A percentile compares a stretch with the other conserved stretches of the same genome.
Evolutionary conservation across 805 yeast species (phyloP).

Genomic region (Saturnispora serradocipensis): DNA sequence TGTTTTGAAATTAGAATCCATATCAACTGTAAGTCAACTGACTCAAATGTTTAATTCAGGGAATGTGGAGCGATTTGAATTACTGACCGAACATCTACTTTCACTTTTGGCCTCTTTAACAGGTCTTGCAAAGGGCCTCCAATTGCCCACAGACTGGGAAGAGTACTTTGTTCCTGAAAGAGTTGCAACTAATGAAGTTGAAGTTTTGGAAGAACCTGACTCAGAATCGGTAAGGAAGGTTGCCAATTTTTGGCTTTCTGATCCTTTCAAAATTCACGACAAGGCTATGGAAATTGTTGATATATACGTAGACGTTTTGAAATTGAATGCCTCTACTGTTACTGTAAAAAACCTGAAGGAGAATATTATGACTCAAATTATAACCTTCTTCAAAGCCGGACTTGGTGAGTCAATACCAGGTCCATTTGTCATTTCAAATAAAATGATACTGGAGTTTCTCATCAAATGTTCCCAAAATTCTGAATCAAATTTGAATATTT

Average conservation of each 20-base stretch:
- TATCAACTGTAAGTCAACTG: slow-evolving; percentile 10
- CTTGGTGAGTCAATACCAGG: slow-evolving; percentile 54
- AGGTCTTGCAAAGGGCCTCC: slow-evolving; percentile 66
- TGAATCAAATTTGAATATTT: slow-evolving; percentile 25
- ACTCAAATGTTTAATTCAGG: neutral
- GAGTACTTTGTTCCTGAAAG: slow-evolving; percentile 24
- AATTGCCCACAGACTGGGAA: slow-evolving; percentile 44
- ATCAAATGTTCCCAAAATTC: slow-evolving; percentile 25
- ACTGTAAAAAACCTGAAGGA: slow-evolving; percentile 29
- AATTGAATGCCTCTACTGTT: slow-evolving; percentile 11
- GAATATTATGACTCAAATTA: slow-evolving; percentile 52
- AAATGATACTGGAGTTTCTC: slow-evolving; percentile 34
- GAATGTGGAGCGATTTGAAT: slow-evolving; percentile 14
- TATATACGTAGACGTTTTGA: slow-evolving; percentile 32
- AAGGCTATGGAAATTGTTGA: slow-evolving; percentile 34
- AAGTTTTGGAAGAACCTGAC: neutral
- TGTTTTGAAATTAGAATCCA: slow-evolving; percentile 17
- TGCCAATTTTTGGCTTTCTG: slow-evolving; percentile 18
- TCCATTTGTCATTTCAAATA: slow-evolving; percentile 49
- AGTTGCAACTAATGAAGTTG: neutral
- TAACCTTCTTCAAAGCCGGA: slow-evolving; percentile 55
- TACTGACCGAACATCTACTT: slow-evolving; percentile 36
- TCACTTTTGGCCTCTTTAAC: slow-evolving; percentile 55
- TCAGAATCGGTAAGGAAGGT: neutral
- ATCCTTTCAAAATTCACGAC: slow-evolving; percentile 37